A percentile compares a stretch with the other conserved stretches of the same genome.
Conservation (phyloP, 352 stramenopile genomes). For the Phytopythium delawarense region DNA sequence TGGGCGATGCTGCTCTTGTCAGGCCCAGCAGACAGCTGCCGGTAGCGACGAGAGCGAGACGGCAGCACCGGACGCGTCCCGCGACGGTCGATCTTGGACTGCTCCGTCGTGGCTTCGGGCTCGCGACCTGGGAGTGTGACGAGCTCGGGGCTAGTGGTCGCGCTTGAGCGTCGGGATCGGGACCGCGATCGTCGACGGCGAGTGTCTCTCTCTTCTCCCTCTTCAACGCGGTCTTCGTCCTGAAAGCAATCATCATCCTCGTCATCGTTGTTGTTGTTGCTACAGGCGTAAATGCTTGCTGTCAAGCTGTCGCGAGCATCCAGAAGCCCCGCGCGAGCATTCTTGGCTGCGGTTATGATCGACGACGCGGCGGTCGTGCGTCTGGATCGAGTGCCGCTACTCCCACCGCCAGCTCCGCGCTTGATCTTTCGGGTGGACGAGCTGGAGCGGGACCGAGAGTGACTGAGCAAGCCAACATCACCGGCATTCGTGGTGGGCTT, state of each 20-base stretch:
- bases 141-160: neutral
- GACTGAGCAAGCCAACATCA: neutral
- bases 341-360: neutral
- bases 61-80: slow-evolving; percentile 7
- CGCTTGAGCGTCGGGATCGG: neutral
- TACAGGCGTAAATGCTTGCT: neutral
- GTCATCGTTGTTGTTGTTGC: slow-evolving; percentile 7
- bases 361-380: neutral
- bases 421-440: neutral
- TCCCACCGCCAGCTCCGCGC: neutral
- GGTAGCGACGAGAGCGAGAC: slow-evolving; percentile 25
- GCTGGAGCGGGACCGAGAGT: neutral
- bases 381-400: neutral
- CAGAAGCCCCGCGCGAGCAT: neutral
- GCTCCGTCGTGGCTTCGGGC: neutral
- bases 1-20: slow-evolving; percentile 16
- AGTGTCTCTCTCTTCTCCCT: neutral
- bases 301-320: neutral
- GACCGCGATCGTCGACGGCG: neutral
- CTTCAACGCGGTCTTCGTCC: neutral
- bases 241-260: neutral
- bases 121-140: neutral
- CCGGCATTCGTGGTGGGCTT: neutral
- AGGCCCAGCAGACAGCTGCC: slow-evolving; percentile 17
- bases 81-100: neutral